Percentiles rank a stretch among this genome's conserved stretches.
Conservation (phyloP, 2,329 filamentous ascomycete genomes). For the Exophiala alcalophila region DNA sequence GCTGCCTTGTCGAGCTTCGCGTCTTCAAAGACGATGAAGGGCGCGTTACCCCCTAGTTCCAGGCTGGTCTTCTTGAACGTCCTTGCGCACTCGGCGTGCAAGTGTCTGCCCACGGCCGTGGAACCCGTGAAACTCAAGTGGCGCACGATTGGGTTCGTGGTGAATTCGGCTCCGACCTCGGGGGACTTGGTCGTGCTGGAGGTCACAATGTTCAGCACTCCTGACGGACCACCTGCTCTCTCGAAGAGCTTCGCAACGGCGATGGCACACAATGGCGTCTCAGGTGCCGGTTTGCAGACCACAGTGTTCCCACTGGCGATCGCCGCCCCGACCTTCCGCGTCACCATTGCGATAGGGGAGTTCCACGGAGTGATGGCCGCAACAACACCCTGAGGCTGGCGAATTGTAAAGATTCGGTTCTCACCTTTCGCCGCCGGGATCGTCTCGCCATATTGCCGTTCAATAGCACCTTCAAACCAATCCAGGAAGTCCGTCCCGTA, state of each 20-base stretch:
- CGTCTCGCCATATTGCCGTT: slow-evolving; percentile 9
- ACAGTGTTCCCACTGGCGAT: slow-evolving; percentile 69
- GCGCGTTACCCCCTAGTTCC: slow-evolving; percentile 44
- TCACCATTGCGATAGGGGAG: slow-evolving; percentile 35
- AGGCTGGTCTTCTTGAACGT: slow-evolving; percentile 43
- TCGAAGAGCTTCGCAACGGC: slow-evolving; percentile 43
- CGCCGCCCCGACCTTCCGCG: slow-evolving; percentile 30
- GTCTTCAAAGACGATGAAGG: slow-evolving; percentile 42
- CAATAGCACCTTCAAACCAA: slow-evolving; percentile 10
- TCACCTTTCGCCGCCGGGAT: slow-evolving; percentile 22
- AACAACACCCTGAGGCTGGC: slow-evolving; percentile 39
- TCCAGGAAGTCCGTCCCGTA: slow-evolving; percentile 40
- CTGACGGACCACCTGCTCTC: slow-evolving; percentile 43
- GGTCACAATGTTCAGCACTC: slow-evolving; percentile 72
- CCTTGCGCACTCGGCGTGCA: slow-evolving; percentile 33
- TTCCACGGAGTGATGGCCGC: slow-evolving; percentile 41
- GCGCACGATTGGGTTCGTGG: slow-evolving; percentile 27
- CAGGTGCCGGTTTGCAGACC: slow-evolving; percentile 86
- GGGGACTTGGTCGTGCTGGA: slow-evolving; percentile 66
- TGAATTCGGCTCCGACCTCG: slow-evolving; percentile 54
- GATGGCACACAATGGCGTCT: slow-evolving; percentile 84
- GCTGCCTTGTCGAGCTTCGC: slow-evolving; percentile 65
- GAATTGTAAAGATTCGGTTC: slow-evolving; percentile 26
- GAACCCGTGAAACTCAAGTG: slow-evolving; percentile 35
- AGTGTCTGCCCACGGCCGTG: slow-evolving; percentile 42